Percentiles rank a stretch among this genome's conserved stretches.
These are phyloP conservation scores for Poa pratensis DNA, from an alignment of 176 grass and related monocot genomes.

Conservation along the genomic window DNA sequence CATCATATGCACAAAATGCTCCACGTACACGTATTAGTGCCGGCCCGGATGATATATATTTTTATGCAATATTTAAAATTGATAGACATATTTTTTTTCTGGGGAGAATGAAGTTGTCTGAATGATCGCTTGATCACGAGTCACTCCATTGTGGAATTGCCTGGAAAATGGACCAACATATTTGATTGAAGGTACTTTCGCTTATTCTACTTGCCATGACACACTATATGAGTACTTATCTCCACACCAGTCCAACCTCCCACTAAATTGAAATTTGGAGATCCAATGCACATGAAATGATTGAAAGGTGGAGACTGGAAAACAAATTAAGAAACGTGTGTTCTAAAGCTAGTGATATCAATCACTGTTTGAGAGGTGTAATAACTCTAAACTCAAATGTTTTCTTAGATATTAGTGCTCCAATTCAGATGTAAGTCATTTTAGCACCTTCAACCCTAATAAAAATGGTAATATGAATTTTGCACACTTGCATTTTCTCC, in stretches of 20 bases:
- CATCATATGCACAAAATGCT: conserved; percentile 30
- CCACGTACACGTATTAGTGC: conserved; percentile 1
- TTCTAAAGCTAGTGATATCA: neutral
- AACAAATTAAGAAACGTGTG: neutral
- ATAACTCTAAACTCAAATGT: neutral
- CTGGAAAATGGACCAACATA: neutral
- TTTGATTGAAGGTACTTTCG: neutral
- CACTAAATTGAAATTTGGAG: neutral
- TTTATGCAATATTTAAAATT: neutral
- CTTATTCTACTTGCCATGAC: neutral
- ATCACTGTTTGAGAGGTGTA: neutral
- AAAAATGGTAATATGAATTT: neutral
- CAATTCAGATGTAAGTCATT: neutral
- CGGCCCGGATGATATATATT: neutral
- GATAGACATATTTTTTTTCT: neutral
- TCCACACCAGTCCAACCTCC: neutral
- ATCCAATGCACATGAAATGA: neutral
- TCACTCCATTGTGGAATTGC: neutral
- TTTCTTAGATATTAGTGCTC: neutral
- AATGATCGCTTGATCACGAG: neutral
- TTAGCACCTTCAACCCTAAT: neutral
- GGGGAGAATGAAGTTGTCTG: neutral
- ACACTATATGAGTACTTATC: neutral
- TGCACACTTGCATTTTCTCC: neutral
- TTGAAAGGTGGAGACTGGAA: neutral